Evolutionary conservation across 2,329 filamentous ascomycete species (phyloP).

Genomic region (Penicillium sp.): DNA sequence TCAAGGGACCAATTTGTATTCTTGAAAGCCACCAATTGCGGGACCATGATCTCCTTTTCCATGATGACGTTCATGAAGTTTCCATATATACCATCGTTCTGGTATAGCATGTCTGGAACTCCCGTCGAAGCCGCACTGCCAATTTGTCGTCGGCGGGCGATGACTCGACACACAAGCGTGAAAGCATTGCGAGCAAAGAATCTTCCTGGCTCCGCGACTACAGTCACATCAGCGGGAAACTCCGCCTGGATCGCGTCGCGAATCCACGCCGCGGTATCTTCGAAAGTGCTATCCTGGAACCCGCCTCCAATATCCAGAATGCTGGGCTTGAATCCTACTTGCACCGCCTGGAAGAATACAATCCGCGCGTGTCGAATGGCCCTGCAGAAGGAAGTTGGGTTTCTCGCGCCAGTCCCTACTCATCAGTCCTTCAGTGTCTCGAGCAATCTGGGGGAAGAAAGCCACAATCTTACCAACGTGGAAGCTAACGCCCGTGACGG

Average conservation of each 20-base stretch:
- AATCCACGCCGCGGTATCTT: conserved; percentile 15
- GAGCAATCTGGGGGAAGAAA: neutral
- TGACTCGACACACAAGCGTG: conserved; percentile 24
- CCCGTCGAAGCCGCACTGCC: conserved; percentile 1
- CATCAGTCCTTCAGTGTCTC: neutral
- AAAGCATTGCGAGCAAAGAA: conserved; percentile 23
- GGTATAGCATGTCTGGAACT: conserved; percentile 28
- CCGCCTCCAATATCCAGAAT: conserved; percentile 31
- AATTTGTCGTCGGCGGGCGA: conserved; percentile 20
- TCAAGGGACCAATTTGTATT: neutral
- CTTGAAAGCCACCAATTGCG: neutral
- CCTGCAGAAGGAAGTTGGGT: conserved; percentile 18
- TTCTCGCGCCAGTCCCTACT: conserved; percentile 19
- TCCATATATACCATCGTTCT: conserved; percentile 31
- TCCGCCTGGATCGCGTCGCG: conserved; percentile 6
- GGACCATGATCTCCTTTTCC: conserved; percentile 13
- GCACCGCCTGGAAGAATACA: conserved; percentile 17
- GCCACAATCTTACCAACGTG: conserved; percentile 25
- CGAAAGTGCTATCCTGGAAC: conserved; percentile 25
- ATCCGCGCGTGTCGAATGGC: conserved; percentile 17
- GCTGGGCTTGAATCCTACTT: conserved; percentile 13
- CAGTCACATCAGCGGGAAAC: conserved; percentile 11
- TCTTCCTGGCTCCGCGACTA: conserved; percentile 28
- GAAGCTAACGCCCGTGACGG: conserved; percentile 30
- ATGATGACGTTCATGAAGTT: conserved; percentile 22